Conservation (phyloP, 2,329 filamentous ascomycete species). For the Fusarium sp. region DNA sequence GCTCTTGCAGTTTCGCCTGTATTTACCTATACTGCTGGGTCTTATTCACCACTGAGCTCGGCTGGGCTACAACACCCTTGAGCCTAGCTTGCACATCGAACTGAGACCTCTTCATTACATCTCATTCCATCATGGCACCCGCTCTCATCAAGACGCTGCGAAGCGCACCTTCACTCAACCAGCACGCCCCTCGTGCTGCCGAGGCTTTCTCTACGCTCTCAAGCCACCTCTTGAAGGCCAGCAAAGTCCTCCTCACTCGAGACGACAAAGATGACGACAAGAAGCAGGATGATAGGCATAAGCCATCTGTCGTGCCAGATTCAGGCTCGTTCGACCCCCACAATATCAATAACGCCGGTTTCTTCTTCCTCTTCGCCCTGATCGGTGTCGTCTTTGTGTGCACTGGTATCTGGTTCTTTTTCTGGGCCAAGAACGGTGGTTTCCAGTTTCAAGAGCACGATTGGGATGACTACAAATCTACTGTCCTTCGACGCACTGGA, state of each 20-base stretch:
- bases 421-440: conserved; percentile 96
- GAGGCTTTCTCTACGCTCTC: conserved; percentile 52
- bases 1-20: conserved; percentile 1
- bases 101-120: conserved; percentile 43
- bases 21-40: conserved; percentile 17
- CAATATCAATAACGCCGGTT: conserved; percentile 74
- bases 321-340: conserved; percentile 66
- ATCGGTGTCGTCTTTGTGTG: conserved; percentile 83
- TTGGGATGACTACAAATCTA: conserved; percentile 99
- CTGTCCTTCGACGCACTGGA: conserved; percentile 87
- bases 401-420: conserved; percentile 95
- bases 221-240: conserved; percentile 59
- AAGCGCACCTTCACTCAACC: conserved; percentile 47
- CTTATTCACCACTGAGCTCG: conserved; percentile 34
- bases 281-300: conserved; percentile 41
- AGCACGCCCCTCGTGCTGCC: conserved; percentile 29
- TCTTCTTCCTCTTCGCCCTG: conserved; percentile 88
- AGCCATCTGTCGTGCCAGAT: conserved; percentile 56
- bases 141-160: conserved; percentile 53
- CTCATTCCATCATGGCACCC: conserved; percentile 56
- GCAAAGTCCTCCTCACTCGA: conserved; percentile 59
- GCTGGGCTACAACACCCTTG: conserved; percentile 50
- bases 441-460: conserved; percentile 88
- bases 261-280: conserved; percentile 51
- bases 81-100: conserved; percentile 38